Conservation (phyloP, 805 yeast species). For the Metschnikowia proteae region DNA sequence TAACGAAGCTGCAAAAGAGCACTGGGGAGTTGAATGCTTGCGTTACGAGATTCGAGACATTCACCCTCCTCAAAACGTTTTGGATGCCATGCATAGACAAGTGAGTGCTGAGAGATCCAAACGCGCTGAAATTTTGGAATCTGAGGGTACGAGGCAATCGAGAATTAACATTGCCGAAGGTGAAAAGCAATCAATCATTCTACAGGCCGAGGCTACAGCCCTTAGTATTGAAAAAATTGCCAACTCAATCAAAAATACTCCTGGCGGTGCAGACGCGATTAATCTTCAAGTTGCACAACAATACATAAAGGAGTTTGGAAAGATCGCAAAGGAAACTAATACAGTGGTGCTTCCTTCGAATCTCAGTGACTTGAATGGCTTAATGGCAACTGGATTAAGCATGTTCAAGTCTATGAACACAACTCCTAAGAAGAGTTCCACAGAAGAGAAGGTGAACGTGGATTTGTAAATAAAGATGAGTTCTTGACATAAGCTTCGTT, state of each 20-base stretch:
- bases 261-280: constrained; percentile 74
- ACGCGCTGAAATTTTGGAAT: constrained; percentile 64
- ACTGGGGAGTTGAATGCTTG: constrained; percentile 81
- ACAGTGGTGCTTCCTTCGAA: constrained; percentile 76
- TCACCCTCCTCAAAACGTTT: constrained; percentile 80
- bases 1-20: constrained; percentile 75
- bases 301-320: constrained; percentile 76
- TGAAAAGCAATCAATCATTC: constrained; percentile 64
- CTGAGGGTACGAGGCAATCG: constrained; percentile 64
- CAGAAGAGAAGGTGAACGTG: background rate
- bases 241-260: constrained; percentile 59
- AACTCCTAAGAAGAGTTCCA: background rate
- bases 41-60: constrained; percentile 86
- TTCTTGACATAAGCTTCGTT: constrained; percentile 3
- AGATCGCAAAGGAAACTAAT: constrained; percentile 77
- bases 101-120: constrained; percentile 85
- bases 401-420: constrained; percentile 54
- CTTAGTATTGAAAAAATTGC: constrained; percentile 64
- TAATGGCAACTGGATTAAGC: constrained; percentile 74
- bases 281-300: constrained; percentile 77
- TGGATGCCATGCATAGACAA: constrained; percentile 89
- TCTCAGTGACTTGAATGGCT: constrained; percentile 66
- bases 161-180: constrained; percentile 68
- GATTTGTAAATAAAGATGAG: constrained; percentile 6
- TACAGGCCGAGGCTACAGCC: constrained; percentile 71